Evolutionary conservation across 2,329 filamentous ascomycete species (phyloP), one percentile per base, ranked within the genome.

Genomic region (Neonectria sp.): DNA sequence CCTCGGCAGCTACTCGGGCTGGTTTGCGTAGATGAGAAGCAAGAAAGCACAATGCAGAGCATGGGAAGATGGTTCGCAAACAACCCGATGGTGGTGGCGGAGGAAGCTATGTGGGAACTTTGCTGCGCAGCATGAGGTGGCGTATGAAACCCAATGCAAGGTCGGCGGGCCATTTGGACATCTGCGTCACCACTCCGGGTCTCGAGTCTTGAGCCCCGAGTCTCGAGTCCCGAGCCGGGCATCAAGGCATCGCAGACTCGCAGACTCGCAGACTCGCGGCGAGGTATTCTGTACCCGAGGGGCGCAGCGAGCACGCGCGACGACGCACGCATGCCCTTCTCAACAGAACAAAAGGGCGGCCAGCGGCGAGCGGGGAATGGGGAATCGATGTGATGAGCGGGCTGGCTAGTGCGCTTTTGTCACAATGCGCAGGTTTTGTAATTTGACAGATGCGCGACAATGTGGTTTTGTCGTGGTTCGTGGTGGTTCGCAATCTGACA

Each of bases 401-500:
- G 8, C 6, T 15, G 31, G 49, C 13, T 12, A 24, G 49, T 53
- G 49, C 17, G 12, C n/a, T 7, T 52, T 33, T 15, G 31, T 37
- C 51, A 35, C 29, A 53, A 35, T 13, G 29, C 17, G 49, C 29
- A n/a, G 29, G 21, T 53, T 49, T 53, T 12, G 29, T 31, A 35
- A 53, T 21, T n/a, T 53, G 29, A 35, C 29, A n/a, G 11, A n/a
- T 12, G 46, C 9, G 49, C 17, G 48, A 24, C 11, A 29, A 52
- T 52, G 29, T 25, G 12, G 12, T n/a, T 31, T 24, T 27, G 43
- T 21, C 27, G 35, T 48, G 46, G 15, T 29, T 56, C 27, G 48
- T 33, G 29, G 63, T 66, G 63, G 63, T 66, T 66, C 63, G 63
- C 63, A 55, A 66, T 43, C 11, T 24, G 6, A 45, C 37, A 25